Evolutionary conservation across 805 yeast species (phyloP), one percentile per base, ranked within the genome.

Genomic region (Wickerhamiella azymoides): DNA sequence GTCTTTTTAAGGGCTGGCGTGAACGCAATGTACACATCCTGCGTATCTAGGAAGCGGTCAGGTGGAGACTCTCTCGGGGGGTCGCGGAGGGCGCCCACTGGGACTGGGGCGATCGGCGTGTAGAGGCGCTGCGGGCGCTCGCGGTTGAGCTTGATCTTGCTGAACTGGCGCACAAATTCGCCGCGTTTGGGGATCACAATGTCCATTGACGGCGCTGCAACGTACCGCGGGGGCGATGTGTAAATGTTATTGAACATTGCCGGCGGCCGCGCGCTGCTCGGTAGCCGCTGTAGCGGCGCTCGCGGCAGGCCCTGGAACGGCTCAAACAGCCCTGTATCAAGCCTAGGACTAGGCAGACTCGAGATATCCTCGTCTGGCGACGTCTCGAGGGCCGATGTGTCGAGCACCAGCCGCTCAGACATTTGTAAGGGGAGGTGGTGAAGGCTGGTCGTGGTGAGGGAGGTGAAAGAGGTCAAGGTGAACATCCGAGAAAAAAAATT

Each of bases 1-100:
- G 59, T 49, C 37, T 54, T 52, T 37, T 41, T 44, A 43, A 51
- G 49, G 26, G 49, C 26, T 11, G 43, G 37, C 36, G 57, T 63
- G 39, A 52, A 62, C 5, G 65, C 66, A 16, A 42, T 45, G 33
- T 48, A 48, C 10, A 48, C 50, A 30, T 48, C 47, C 16, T 40
- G 42, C 10, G 25, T 25, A 24, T 48, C 50, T 11, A 35, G 38
- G 39, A 47, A 47, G 18, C 47, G 26, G 36, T 38, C 39, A 17
- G 25, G n/a, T 5, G 33, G 18, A 18, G 36, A 28, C 7, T 36
- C 30, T 35, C 10, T 19, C 21, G 14, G 19, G n/a, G n/a, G n/a
- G n/a, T n/a, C n/a, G n/a, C n/a, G n/a, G n/a, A n/a, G n/a, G n/a
- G n/a, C n/a, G n/a, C n/a, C n/a, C 24, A 5, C 24, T 21, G 24